Evolutionary conservation across 148 eudicot species (phyloP).

Genomic region (Linanthus parryae): DNA sequence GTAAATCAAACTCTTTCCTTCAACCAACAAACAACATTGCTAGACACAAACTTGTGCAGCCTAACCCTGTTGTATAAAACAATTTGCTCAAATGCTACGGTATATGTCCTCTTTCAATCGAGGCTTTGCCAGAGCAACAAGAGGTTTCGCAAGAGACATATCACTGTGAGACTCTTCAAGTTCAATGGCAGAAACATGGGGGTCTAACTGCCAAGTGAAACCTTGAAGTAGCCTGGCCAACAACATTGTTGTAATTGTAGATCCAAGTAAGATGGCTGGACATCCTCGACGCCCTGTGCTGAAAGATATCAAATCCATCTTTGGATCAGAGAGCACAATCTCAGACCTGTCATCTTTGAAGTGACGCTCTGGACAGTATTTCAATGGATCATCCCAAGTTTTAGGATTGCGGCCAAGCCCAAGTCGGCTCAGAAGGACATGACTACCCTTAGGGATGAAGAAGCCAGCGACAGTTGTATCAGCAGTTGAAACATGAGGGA

Average conservation of each 20-base stretch:
- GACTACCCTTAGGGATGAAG: conserved; percentile 28
- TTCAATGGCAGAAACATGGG: conserved; percentile 2
- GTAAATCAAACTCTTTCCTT: too few relatives aligned
- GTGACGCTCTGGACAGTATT: conserved; percentile 30
- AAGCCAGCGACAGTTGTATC: conserved; percentile 14
- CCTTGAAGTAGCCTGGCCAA: conserved; percentile 30
- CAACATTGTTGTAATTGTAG: conserved; percentile 20
- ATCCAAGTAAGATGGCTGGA: conserved; percentile 7
- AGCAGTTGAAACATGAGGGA: conserved; percentile 16
- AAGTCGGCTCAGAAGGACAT: conserved; percentile 18
- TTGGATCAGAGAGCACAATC: conserved; percentile 11
- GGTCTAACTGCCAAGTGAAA: conserved; percentile 15
- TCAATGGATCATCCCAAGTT: conserved; percentile 21
- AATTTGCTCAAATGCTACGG: conserved; percentile 1
- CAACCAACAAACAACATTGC: too few relatives aligned
- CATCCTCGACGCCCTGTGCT: conserved; percentile 16
- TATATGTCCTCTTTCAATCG: conserved; percentile 7
- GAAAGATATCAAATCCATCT: conserved; percentile 18
- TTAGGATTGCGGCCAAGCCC: conserved; percentile 29
- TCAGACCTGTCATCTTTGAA: neutral
- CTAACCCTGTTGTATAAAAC: too few relatives aligned
- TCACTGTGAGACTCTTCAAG: conserved; percentile 1
- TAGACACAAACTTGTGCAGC: too few relatives aligned
- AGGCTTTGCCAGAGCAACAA: conserved; percentile 3
- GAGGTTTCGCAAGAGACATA: conserved; percentile 1